Evolutionary conservation across 805 yeast species (phyloP).

Genomic region (Candida boidinii): DNA sequence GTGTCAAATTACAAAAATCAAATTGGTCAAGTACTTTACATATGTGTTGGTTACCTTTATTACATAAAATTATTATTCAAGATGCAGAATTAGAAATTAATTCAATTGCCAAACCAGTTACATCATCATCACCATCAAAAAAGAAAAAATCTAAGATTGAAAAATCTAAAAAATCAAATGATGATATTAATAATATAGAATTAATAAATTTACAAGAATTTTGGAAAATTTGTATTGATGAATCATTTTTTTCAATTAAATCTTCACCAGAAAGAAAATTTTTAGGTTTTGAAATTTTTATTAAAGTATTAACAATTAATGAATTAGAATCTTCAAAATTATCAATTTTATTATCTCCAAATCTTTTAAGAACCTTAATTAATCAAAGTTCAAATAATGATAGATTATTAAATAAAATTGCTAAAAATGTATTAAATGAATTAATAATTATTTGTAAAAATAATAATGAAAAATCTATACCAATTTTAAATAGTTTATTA

Average conservation of each 20-base stretch:
- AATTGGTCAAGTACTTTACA: constrained; percentile 71
- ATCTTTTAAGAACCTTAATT: constrained; percentile 62
- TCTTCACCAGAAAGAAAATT: constrained; percentile 82
- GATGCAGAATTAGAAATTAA: constrained; percentile 10
- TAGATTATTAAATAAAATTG: constrained; percentile 59
- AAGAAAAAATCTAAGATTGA: constrained; percentile 27
- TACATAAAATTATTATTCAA: constrained; percentile 30
- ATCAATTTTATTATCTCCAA: constrained; percentile 41
- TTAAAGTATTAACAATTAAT: constrained; percentile 30
- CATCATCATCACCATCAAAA: no score
- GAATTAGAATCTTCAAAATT: constrained; percentile 9
- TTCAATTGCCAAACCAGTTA: no score
- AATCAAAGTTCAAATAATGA: constrained; percentile 66
- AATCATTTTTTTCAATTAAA: constrained; percentile 63
- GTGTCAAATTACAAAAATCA: constrained; percentile 50
- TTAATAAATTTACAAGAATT: constrained; percentile 47
- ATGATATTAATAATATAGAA: no score
- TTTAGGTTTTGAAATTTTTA: constrained; percentile 75
- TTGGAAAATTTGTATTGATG: constrained; percentile 76
- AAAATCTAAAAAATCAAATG: constrained; percentile 6
- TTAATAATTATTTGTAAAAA: constrained; percentile 30
- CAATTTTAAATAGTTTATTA: constrained; percentile 23
- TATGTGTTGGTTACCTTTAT: constrained; percentile 62
- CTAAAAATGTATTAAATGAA: constrained; percentile 40
- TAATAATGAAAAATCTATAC: constrained; percentile 26